Evolutionary conservation across 176 grass and related monocot genomes (phyloP).

Genomic region (Cenchrus americanus): DNA sequence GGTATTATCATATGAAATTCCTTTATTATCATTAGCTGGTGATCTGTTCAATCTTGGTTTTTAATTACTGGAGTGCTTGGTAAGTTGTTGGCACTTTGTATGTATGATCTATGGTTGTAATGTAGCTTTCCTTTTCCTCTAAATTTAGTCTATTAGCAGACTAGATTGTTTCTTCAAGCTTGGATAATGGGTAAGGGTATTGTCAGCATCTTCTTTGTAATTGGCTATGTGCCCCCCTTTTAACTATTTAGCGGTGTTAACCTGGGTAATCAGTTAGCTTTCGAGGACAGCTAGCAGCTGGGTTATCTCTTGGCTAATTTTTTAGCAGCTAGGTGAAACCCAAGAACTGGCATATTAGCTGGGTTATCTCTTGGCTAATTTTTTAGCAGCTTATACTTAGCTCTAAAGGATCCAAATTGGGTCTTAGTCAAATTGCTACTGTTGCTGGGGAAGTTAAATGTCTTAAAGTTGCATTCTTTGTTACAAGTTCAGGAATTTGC

Average conservation of each 20-base stretch:
- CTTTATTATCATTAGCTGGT: conserved; percentile 33
- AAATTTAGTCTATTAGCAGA: not conserved
- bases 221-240: not conserved
- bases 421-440: not conserved
- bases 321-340: too few species aligned
- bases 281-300: too few species aligned
- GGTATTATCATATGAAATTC: not conserved
- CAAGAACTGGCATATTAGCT: too few species aligned
- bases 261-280: too few species aligned
- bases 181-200: not conserved
- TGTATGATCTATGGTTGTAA: conserved; percentile 23
- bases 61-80: conserved; percentile 25
- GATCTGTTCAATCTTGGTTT: conserved; percentile 1
- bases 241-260: too few species aligned
- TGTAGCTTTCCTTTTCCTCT: not conserved
- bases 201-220: not conserved
- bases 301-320: too few species aligned
- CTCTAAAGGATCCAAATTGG: too few species aligned
- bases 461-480: not conserved
- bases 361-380: too few species aligned
- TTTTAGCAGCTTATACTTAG: too few species aligned
- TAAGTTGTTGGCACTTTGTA: not conserved
- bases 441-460: not conserved
- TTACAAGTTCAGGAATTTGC: not conserved
- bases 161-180: not conserved